Base-by-base conservation (phyloP, 805 yeast species). In the Sungouiozyma intestinalis region DNA sequence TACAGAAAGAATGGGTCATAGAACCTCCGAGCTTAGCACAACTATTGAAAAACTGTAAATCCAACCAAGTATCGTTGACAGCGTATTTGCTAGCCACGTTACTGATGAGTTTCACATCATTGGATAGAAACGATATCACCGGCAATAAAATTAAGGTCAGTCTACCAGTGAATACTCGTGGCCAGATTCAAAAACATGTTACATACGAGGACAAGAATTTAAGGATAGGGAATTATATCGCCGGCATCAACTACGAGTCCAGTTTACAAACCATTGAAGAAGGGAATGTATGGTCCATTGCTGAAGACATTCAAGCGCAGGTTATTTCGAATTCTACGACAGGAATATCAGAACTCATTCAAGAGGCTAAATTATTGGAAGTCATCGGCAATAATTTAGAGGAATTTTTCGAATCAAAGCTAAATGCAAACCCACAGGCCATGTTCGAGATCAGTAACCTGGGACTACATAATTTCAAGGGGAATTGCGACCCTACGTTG, bases 371-470 rank as follows among this genome's bases (percentile, higher is more conserved):
- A 43, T 45, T 56, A 16, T 44, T 58, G 17, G 60, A 57, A 29
- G 47, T 48, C 3, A 40, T 50, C 29, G 29, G 11, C 29, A 11
- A 24, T 11, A 45, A 54, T 39, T 31, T 46, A 14, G 36, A 45
- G n/a, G 39, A 49, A 2, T 56, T 47, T 29, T 33, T 58, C 2
- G 35, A 39, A 21, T 44, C 44, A 8, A 57, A 54, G 40, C 17
- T 52, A 11, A 40, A 42, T 13, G 40, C 21, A 14, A 48, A 52
- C 2, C 60, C 60, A 4, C 45, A 45, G 18, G 44, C 52, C 5
- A 53, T 60, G 1, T 58, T 58, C 44, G 63, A 58, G 46, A 46
- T 58, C 9, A 51, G 62, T 5, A 58, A 58, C 41, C 39, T 58
- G 14, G 63, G 63, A 1, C 43, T 43, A 16, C 55, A 53, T 24